Conservation (phyloP, 306 rosid species). For the Trifolium pratense region DNA sequence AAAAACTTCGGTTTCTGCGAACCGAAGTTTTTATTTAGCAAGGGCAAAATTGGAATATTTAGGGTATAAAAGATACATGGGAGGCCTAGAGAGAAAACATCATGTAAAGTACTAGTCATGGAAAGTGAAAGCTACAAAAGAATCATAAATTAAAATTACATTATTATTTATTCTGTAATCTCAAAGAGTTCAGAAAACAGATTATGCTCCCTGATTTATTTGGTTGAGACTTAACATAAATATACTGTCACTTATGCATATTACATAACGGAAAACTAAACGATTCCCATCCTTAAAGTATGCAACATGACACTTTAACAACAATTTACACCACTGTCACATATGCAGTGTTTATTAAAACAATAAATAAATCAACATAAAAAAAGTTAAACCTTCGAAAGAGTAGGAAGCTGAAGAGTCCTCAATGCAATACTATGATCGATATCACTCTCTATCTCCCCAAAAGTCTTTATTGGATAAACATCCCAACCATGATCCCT, state of each 20-base stretch:
- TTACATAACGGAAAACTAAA: too few relatives aligned
- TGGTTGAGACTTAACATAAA: conserved; percentile 5
- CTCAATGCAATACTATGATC: conserved; percentile 14
- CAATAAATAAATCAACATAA: not conserved
- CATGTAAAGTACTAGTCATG: not conserved
- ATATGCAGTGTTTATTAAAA: not conserved
- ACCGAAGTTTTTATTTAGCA: too few relatives aligned
- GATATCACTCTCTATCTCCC: conserved; percentile 41
- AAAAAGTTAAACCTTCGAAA: conserved; percentile 52
- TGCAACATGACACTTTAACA: not conserved
- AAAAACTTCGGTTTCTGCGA: too few relatives aligned
- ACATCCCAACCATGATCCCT: conserved; percentile 72
- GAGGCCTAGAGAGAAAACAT: too few relatives aligned
- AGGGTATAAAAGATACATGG: too few relatives aligned
- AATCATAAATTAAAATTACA: conserved; percentile 2
- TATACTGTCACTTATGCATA: not conserved
- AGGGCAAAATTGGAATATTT: too few relatives aligned
- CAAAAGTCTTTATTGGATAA: conserved; percentile 51
- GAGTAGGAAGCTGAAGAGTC: conserved; percentile 36
- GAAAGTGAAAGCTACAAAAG: not conserved
- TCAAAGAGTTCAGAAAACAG: not conserved
- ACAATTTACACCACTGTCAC: conserved; percentile 4
- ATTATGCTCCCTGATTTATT: conserved; percentile 3
- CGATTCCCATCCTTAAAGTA: too few relatives aligned
- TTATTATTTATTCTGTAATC: not conserved